phyloP scores from a whole-genome alignment of 371 early-diverging fungal species.

The Phascolomyces articulosus region DNA sequence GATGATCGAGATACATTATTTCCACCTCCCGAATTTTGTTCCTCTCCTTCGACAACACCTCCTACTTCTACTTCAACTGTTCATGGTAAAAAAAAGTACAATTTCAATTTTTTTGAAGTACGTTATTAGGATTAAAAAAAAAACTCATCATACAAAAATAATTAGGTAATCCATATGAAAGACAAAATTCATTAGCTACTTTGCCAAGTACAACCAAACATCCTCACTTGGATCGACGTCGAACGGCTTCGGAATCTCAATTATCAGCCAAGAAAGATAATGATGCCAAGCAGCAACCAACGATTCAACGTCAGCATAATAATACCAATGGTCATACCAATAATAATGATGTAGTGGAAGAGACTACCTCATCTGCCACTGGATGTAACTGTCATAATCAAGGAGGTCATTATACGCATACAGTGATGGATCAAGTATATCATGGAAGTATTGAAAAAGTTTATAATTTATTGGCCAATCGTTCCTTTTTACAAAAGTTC shows the following conservation, averaged over 20 bases:
- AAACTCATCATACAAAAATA: not conserved
- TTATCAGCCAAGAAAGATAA: not conserved
- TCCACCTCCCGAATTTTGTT: not conserved
- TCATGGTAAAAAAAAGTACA: no score
- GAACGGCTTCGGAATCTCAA: constrained; percentile 14
- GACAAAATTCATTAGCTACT: constrained; percentile 8
- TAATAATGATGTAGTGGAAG: not conserved
- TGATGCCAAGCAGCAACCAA: constrained; percentile 1
- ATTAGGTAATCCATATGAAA: not conserved
- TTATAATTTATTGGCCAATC: constrained; percentile 47
- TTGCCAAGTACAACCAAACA: not conserved
- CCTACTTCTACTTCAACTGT: no score
- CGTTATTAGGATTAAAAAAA: no score
- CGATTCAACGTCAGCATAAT: not conserved
- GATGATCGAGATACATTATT: constrained; percentile 7
- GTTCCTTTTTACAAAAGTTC: constrained; percentile 38
- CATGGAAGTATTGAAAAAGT: constrained; percentile 47
- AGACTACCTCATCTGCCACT: constrained; percentile 19
- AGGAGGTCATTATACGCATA: constrained; percentile 51
- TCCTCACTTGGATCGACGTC: constrained; percentile 5
- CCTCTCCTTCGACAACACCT: not conserved
- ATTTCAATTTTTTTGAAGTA: no score
- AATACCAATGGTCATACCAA: not conserved
- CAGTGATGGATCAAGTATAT: constrained; percentile 51
- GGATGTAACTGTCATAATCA: constrained; percentile 49